Percentiles rank a stretch among this genome's conserved stretches.
Conservation (phyloP, 257 asterid species). For the Salvia splendens region DNA sequence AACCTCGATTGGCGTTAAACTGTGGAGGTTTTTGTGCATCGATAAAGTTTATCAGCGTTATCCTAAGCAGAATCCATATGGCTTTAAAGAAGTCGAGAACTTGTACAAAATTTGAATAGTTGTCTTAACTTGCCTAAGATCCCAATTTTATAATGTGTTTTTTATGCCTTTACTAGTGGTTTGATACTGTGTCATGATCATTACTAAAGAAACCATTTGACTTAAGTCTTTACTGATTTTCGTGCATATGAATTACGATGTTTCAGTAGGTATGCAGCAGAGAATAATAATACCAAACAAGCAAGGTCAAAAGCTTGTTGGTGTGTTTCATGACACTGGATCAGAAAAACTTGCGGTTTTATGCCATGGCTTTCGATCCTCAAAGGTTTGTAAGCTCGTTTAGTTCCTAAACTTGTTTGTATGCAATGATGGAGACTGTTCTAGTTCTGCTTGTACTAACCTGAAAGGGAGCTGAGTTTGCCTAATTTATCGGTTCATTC, state of each 20-base stretch:
- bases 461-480: background rate
- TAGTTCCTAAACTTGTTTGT: background rate
- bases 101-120: background rate
- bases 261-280: slow-evolving; percentile 45
- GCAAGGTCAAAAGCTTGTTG: slow-evolving; percentile 51
- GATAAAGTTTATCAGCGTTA: background rate
- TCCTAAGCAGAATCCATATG: background rate
- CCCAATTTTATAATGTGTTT: background rate
- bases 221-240: slow-evolving; percentile 6
- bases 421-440: background rate
- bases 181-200: background rate
- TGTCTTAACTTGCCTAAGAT: background rate
- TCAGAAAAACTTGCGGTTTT: slow-evolving; percentile 41
- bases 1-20: background rate
- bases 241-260: slow-evolving; percentile 18
- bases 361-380: slow-evolving; percentile 51
- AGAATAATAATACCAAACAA: slow-evolving; percentile 42
- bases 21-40: background rate
- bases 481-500: slow-evolving; percentile 1
- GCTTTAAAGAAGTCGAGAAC: background rate
- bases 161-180: background rate
- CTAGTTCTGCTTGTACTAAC: background rate
- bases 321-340: slow-evolving; percentile 54
- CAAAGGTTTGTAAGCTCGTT: slow-evolving; percentile 41
- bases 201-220: background rate